phyloP scores from a whole-genome alignment of 1,284 basidiomycete species.

The Moesziomyces sp. region DNA sequence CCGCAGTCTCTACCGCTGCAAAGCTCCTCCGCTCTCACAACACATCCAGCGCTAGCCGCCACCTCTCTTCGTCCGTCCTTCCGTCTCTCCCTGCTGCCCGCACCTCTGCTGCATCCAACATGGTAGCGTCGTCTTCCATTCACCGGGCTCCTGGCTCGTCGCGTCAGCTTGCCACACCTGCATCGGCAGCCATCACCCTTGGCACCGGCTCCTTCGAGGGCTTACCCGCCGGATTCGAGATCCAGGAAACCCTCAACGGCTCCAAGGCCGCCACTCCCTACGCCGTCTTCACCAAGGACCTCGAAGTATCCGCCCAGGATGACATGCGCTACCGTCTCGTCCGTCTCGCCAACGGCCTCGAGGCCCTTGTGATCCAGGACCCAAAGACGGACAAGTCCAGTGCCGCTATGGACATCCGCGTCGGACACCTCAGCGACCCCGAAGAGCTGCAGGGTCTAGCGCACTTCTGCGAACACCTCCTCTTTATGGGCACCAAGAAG shows the following conservation, averaged over 20 bases:
- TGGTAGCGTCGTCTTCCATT: conserved; percentile 15
- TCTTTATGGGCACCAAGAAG: conserved; percentile 82
- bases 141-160: conserved; percentile 34
- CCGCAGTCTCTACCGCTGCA: background rate
- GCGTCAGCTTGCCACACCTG: conserved; percentile 38
- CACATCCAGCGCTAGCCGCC: conserved; percentile 2
- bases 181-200: conserved; percentile 32
- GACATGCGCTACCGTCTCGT: conserved; percentile 74
- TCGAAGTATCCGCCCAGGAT: conserved; percentile 48
- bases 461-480: conserved; percentile 92
- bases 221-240: conserved; percentile 48
- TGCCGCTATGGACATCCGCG: conserved; percentile 92
- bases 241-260: conserved; percentile 38
- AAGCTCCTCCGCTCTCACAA: conserved; percentile 5
- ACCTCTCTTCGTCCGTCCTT: conserved; percentile 17
- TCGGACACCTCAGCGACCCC: conserved; percentile 93
- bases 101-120: conserved; percentile 2
- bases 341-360: conserved; percentile 84
- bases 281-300: conserved; percentile 57
- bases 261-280: conserved; percentile 46
- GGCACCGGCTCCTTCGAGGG: conserved; percentile 34
- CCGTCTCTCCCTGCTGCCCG: conserved; percentile 1
- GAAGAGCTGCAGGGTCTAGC: conserved; percentile 76
- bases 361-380: conserved; percentile 88
- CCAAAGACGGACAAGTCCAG: conserved; percentile 90